phyloP scores from a whole-genome alignment of 495 filamentous ascomycete genomes.

The Penicillium lividum region DNA sequence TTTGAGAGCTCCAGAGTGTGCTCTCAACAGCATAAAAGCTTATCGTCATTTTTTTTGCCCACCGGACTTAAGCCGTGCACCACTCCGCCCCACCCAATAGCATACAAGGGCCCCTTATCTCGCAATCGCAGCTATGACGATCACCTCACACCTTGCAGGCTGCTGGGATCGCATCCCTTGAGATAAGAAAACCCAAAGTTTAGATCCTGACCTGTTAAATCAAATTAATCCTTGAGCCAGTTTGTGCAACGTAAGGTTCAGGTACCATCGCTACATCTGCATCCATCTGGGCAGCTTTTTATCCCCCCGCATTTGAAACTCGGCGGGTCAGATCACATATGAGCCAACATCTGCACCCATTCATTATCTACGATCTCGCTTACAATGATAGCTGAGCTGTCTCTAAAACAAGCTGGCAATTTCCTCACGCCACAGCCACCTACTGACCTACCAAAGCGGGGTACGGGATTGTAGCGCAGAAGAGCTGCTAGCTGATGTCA shows the following conservation, averaged over 20 bases:
- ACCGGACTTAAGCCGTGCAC: too few species aligned
- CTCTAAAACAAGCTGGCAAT: neutral
- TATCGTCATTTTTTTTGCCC: too few species aligned
- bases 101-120: neutral
- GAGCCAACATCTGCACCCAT: neutral
- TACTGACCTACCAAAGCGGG: slow-evolving; percentile 4
- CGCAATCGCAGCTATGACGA: neutral
- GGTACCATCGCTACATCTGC: slow-evolving; percentile 1
- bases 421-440: slow-evolving; percentile 12
- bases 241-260: neutral
- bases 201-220: neutral
- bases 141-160: neutral
- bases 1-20: too few species aligned
- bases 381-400: neutral
- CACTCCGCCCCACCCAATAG: neutral
- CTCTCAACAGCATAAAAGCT: too few species aligned
- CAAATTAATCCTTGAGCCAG: neutral
- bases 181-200: neutral
- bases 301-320: neutral
- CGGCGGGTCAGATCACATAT: neutral
- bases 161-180: neutral
- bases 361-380: neutral
- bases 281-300: neutral
- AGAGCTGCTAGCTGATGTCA: slow-evolving; percentile 1
- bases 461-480: neutral